Evolutionary conservation across 306 rosid species (phyloP).

Genomic region (Purshia tridentata): DNA sequence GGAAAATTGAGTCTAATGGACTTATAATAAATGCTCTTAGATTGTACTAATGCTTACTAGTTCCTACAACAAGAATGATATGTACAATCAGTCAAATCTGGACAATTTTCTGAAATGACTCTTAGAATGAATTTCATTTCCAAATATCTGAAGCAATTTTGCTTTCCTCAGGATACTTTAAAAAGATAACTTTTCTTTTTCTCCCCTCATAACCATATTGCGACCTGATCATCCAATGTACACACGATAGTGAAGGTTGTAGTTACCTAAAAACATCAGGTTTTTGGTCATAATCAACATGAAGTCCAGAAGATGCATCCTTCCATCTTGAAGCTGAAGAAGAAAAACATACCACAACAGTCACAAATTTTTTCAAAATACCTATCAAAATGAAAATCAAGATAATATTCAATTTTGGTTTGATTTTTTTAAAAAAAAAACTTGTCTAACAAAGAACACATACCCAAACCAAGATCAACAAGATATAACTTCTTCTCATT

Average conservation of each 20-base stretch:
- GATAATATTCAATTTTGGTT: conserved; percentile 1
- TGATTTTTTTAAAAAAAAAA: neutral
- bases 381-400: conserved; percentile 8
- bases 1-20: neutral
- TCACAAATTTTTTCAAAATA: neutral
- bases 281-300: conserved; percentile 44
- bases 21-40: neutral
- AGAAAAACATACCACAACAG: conserved; percentile 6
- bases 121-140: neutral
- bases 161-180: neutral
- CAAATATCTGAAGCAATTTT: neutral
- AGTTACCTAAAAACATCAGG: conserved; percentile 40
- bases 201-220: neutral
- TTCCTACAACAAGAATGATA: neutral
- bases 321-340: conserved; percentile 37
- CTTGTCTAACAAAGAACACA: neutral
- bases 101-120: neutral
- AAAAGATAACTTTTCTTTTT: neutral
- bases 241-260: conserved; percentile 1
- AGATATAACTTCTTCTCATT: conserved; percentile 39
- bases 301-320: conserved; percentile 37
- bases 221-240: conserved; percentile 7
- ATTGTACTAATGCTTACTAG: neutral
- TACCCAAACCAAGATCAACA: conserved; percentile 45
- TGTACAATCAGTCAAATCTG: neutral